Evolutionary conservation across 192 early-diverging fungal genomes (phyloP).

Genomic region (Oehlia diaphana): DNA sequence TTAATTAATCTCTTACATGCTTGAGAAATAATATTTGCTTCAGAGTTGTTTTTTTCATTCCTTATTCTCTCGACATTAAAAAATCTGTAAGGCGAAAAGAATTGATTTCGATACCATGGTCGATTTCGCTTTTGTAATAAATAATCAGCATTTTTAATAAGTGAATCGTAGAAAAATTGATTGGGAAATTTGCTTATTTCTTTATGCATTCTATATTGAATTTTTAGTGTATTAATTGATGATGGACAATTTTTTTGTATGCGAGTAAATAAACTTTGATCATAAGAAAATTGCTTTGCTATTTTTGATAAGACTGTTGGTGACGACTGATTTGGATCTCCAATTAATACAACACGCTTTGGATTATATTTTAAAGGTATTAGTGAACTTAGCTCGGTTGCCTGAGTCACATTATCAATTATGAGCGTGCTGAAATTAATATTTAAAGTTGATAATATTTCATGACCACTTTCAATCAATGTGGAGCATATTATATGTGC

Average conservation of each 20-base stretch:
- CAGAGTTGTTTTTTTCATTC: constrained; percentile 67
- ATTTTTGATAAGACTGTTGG: constrained; percentile 80
- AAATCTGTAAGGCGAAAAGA: constrained; percentile 76
- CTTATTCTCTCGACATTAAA: constrained; percentile 66
- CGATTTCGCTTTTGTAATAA: constrained; percentile 65
- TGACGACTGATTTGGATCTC: constrained; percentile 92
- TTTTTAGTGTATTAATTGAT: constrained; percentile 75
- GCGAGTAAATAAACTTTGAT: constrained; percentile 87
- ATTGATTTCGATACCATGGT: constrained; percentile 65
- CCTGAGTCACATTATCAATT: constrained; percentile 95
- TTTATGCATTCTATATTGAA: constrained; percentile 98
- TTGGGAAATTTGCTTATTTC: constrained; percentile 82
- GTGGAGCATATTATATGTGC: constrained; percentile 87
- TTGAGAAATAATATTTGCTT: constrained; percentile 70
- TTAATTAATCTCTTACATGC: constrained; percentile 65
- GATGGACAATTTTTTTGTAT: constrained; percentile 66
- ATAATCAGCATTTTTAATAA: constrained; percentile 72
- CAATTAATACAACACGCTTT: constrained; percentile 85
- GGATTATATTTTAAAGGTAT: constrained; percentile 87
- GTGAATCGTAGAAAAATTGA: constrained; percentile 72
- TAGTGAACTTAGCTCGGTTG: constrained; percentile 80
- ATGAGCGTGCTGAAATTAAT: constrained; percentile 83
- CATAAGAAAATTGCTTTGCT: constrained; percentile 70
- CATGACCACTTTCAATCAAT: constrained; percentile 83
- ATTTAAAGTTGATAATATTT: constrained; percentile 63